phyloP scores from a whole-genome alignment of 331 rosid genomes.

The Quercus phellos region DNA sequence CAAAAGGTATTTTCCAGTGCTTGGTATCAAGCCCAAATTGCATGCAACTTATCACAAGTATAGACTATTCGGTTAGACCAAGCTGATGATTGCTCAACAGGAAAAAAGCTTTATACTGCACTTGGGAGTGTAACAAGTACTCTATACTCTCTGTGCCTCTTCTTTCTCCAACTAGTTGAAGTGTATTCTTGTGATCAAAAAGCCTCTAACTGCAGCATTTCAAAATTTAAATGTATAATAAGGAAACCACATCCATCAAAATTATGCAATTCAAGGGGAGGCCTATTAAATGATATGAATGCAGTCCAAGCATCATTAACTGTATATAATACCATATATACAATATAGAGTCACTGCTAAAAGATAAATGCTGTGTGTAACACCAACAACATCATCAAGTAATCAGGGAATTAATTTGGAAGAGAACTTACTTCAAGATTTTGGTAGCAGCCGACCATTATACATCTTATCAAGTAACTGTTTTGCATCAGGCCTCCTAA shows the following conservation, averaged over 20 bases:
- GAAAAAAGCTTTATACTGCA: background rate
- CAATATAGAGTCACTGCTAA: too few species aligned
- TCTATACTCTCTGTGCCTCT: background rate
- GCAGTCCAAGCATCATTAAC: background rate
- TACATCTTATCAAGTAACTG: conserved; percentile 90
- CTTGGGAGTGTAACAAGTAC: background rate
- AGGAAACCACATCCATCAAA: background rate
- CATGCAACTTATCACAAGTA: background rate
- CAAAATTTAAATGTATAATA: background rate
- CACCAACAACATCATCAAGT: too few species aligned
- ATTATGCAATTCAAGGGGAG: background rate
- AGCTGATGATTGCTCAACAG: background rate
- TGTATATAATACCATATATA: background rate
- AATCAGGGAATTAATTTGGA: background rate
- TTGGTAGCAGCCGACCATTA: conserved; percentile 77
- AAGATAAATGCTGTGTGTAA: too few species aligned
- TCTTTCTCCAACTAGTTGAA: background rate
- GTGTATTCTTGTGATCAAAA: background rate
- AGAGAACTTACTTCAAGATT: conserved; percentile 43
- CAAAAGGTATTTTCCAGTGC: background rate
- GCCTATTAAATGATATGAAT: background rate
- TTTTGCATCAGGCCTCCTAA: conserved; percentile 80
- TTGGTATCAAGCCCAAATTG: background rate
- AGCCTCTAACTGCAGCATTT: conserved; percentile 2
- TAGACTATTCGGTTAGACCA: background rate